Evolutionary conservation across 768 basidiomycete genomes (phyloP).

Genomic region (Leccinum aurantiacum): DNA sequence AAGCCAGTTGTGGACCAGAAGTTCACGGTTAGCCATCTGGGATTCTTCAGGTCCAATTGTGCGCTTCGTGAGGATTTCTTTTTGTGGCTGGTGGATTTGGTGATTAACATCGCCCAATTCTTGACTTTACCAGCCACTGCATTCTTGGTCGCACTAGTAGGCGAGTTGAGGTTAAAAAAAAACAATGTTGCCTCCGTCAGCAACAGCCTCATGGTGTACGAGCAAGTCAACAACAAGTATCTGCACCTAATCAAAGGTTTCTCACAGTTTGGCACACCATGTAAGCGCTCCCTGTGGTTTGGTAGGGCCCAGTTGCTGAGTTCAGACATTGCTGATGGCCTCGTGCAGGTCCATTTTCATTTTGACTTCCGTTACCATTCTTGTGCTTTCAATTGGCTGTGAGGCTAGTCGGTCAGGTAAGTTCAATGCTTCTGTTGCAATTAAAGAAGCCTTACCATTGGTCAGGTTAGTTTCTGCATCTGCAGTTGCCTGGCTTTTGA

Average conservation of each 20-base stretch:
- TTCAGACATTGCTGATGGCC: not conserved
- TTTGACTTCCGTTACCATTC: not conserved
- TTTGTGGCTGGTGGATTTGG: not conserved
- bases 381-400: not conserved
- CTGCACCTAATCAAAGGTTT: not conserved
- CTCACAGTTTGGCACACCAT: not conserved
- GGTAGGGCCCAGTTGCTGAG: no score
- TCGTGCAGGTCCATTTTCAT: not conserved
- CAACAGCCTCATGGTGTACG: not conserved
- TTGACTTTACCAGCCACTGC: not conserved
- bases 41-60: not conserved
- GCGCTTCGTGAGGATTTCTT: not conserved
- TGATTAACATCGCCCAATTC: not conserved
- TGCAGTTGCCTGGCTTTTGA: not conserved
- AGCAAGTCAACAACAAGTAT: not conserved
- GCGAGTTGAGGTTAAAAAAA: not conserved
- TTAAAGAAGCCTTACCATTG: not conserved
- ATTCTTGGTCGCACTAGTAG: not conserved
- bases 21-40: not conserved
- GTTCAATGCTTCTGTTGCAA: not conserved
- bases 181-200: not conserved
- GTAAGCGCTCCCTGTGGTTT: not conserved
- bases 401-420: not conserved
- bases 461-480: not conserved
- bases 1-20: not conserved